phyloP scores from a whole-genome alignment of 306 rosid species.

The Begonia peltatifolia region DNA sequence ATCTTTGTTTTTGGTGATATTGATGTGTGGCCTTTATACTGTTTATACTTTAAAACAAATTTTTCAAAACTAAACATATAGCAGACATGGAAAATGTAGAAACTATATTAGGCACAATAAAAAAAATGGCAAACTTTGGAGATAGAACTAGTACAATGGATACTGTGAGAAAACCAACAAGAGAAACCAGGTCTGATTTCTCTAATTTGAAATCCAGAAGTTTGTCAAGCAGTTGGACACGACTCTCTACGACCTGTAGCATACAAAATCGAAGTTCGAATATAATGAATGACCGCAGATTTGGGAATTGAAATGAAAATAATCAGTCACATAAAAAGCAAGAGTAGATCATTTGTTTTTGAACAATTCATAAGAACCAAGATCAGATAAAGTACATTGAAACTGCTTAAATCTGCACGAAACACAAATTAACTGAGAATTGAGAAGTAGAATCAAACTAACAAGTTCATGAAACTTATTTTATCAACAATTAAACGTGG shows the following conservation, averaged over 20 bases:
- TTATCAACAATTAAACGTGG: background rate
- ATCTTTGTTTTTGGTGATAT: too few species aligned
- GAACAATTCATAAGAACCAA: background rate
- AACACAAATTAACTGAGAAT: background rate
- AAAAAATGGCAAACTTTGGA: background rate
- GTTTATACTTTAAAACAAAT: too few species aligned
- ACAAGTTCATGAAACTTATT: background rate
- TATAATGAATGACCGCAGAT: background rate
- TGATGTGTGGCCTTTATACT: too few species aligned
- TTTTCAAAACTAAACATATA: background rate
- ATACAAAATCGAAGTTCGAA: background rate
- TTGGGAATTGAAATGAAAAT: background rate
- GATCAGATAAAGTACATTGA: background rate
- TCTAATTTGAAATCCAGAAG: constrained; percentile 36
- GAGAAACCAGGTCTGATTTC: constrained; percentile 29
- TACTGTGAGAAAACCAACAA: constrained; percentile 42
- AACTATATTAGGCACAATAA: too few species aligned
- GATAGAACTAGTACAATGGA: constrained; percentile 22
- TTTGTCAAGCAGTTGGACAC: constrained; percentile 34
- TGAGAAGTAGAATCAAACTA: background rate
- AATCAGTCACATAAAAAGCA: background rate
- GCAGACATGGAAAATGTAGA: background rate
- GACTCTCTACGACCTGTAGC: constrained; percentile 54
- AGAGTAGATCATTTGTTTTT: background rate
- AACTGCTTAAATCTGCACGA: background rate